Evolutionary conservation across 2,329 filamentous ascomycete genomes (phyloP).

Genomic region (Exserohilum rostratum): DNA sequence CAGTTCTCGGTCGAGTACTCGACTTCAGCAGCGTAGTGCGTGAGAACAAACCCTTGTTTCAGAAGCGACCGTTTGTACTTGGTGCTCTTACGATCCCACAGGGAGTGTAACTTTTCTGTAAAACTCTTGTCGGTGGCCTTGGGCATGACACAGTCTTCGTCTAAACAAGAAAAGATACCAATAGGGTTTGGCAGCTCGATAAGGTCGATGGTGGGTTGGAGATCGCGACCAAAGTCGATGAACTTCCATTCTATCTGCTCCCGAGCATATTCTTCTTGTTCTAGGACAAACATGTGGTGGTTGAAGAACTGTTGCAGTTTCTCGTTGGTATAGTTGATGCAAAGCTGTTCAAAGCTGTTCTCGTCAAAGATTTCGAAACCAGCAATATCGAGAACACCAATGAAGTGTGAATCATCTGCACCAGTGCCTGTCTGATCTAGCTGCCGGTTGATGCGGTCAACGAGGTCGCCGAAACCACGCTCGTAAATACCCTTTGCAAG

Average conservation of each 20-base stretch:
- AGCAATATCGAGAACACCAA: slow-evolving; percentile 97
- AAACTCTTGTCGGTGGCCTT: slow-evolving; percentile 97
- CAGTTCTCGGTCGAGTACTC: slow-evolving; percentile 95
- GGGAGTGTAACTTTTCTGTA: slow-evolving; percentile 92
- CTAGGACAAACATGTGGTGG: slow-evolving; percentile 99
- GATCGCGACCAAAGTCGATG: slow-evolving; percentile 95
- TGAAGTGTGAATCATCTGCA: slow-evolving; percentile 90
- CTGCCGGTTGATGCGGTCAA: slow-evolving; percentile 87
- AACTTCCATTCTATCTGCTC: slow-evolving; percentile 99
- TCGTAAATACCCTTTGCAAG: slow-evolving; percentile 98
- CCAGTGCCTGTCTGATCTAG: slow-evolving; percentile 84
- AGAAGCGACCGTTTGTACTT: slow-evolving; percentile 92
- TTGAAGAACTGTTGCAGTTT: slow-evolving; percentile 99
- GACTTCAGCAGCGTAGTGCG: slow-evolving; percentile 96
- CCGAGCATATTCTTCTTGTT: slow-evolving; percentile 96
- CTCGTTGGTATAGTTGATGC: slow-evolving; percentile 99
- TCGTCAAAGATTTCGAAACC: slow-evolving; percentile 99
- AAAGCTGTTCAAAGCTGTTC: slow-evolving; percentile 98
- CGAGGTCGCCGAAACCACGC: slow-evolving; percentile 90
- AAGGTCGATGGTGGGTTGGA: slow-evolving; percentile 96
- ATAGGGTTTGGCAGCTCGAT: slow-evolving; percentile 97
- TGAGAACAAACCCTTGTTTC: slow-evolving; percentile 91
- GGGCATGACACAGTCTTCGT: slow-evolving; percentile 98
- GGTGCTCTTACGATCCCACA: slow-evolving; percentile 94
- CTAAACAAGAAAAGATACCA: slow-evolving; percentile 96